These are phyloP conservation scores for Rhodotorula sp. DNA, from an alignment of 1,284 basidiomycete genomes.

Conservation along the genomic window DNA sequence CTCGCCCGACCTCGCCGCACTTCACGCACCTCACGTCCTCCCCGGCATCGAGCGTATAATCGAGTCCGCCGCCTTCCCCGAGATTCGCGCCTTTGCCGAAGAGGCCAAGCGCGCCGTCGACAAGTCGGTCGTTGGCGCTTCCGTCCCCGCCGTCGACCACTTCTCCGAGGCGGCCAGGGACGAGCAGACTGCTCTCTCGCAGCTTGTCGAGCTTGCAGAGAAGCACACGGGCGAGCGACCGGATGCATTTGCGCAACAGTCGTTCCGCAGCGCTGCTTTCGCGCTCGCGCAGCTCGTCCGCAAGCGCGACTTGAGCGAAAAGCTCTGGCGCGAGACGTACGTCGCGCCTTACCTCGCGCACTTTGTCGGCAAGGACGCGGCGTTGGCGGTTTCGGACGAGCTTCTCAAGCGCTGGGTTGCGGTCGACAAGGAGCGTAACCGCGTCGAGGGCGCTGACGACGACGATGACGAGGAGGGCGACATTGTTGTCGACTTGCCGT, in stretches of 20 bases:
- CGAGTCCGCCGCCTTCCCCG: constrained; percentile 89
- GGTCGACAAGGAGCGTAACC: constrained; percentile 64
- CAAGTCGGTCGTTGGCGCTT: constrained; percentile 42
- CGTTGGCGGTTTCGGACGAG: constrained; percentile 57
- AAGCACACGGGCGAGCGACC: constrained; percentile 42
- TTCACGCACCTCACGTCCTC: constrained; percentile 82
- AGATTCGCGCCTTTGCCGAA: constrained; percentile 86
- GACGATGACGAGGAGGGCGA: constrained; percentile 67
- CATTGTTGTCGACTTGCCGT: constrained; percentile 84
- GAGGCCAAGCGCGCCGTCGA: constrained; percentile 41
- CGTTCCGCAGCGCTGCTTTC: constrained; percentile 67
- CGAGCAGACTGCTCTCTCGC: constrained; percentile 52
- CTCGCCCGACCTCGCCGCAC: constrained; percentile 82
- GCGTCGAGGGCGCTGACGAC: constrained; percentile 61
- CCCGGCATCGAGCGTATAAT: constrained; percentile 91
- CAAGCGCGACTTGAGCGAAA: constrained; percentile 63
- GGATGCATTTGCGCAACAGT: constrained; percentile 49
- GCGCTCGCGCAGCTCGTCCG: constrained; percentile 75
- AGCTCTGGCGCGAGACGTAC: constrained; percentile 70
- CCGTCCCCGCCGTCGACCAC: constrained; percentile 42
- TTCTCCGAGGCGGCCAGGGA: constrained; percentile 42
- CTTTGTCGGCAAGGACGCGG: constrained; percentile 48
- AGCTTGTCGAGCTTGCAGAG: constrained; percentile 54
- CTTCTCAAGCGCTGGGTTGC: constrained; percentile 71
- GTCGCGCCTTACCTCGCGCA: constrained; percentile 63